Percentiles rank a stretch among this genome's conserved stretches.
Evolutionary conservation across 2,329 filamentous ascomycete genomes (phyloP).

Genomic region (Aspergillus tubingensis): DNA sequence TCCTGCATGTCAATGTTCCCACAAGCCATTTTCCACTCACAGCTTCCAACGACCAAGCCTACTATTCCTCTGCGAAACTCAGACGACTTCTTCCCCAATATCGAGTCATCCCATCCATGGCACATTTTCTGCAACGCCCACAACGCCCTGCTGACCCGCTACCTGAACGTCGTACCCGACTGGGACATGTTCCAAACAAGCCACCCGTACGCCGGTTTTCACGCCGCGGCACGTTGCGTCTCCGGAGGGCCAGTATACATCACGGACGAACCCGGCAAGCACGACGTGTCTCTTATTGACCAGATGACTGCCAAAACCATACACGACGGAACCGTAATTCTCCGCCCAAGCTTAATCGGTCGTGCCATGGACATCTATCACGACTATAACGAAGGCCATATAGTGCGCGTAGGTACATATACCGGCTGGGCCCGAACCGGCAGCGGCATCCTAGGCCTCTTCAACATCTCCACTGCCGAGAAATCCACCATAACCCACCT

Average conservation of each 20-base stretch:
- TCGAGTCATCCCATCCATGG: conserved; percentile 82
- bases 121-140: conserved; percentile 94
- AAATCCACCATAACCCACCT: conserved; percentile 71
- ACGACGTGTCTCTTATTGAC: conserved; percentile 72
- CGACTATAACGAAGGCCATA: conserved; percentile 68
- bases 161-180: conserved; percentile 85
- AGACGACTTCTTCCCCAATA: conserved; percentile 84
- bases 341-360: conserved; percentile 75
- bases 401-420: conserved; percentile 79
- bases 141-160: conserved; percentile 77
- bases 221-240: conserved; percentile 85
- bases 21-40: conserved; percentile 80
- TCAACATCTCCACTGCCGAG: conserved; percentile 70
- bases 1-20: conserved; percentile 95
- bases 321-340: conserved; percentile 72
- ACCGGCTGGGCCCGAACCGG: conserved; percentile 69
- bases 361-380: conserved; percentile 73
- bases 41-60: conserved; percentile 74
- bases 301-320: conserved; percentile 79
- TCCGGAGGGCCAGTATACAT: conserved; percentile 93
- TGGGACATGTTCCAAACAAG: conserved; percentile 75
- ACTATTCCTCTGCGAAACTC: conserved; percentile 79
- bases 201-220: conserved; percentile 74
- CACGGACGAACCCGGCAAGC: conserved; percentile 82
- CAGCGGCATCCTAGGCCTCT: conserved; percentile 76